These are phyloP conservation scores for Volutella citrinella DNA, from an alignment of 2,329 filamentous ascomycete species.

Conservation along the genomic window DNA sequence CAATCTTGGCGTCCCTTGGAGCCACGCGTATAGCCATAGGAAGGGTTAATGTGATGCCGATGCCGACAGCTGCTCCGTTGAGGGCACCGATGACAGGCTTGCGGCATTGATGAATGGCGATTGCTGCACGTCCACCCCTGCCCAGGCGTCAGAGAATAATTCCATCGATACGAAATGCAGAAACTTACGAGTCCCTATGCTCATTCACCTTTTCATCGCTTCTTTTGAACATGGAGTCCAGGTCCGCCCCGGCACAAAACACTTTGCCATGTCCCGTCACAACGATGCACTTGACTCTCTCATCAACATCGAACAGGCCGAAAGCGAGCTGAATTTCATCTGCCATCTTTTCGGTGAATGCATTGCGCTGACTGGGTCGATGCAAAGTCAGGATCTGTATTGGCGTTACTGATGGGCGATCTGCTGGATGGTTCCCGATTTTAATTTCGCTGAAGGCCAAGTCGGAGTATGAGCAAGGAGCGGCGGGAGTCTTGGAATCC, in stretches of 20 bases:
- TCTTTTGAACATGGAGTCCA: neutral
- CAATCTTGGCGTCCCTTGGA: neutral
- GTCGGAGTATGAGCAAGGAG: neutral
- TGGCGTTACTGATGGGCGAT: neutral
- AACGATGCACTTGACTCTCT: neutral
- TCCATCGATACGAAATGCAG: too few species aligned
- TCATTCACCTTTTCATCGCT: neutral
- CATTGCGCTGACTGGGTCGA: neutral
- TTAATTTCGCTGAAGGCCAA: neutral
- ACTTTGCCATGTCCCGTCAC: neutral
- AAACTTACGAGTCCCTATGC: neutral
- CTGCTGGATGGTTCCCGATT: neutral
- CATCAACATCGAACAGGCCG: neutral
- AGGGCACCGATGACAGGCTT: slow-evolving; percentile 1
- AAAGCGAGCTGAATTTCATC: neutral
- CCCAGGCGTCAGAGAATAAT: neutral
- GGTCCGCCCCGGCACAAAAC: neutral
- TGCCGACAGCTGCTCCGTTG: neutral
- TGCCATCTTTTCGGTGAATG: neutral
- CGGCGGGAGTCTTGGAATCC: neutral
- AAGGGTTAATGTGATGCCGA: neutral
- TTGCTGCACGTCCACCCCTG: neutral
- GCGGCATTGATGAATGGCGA: neutral
- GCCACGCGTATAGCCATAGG: neutral
- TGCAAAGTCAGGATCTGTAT: neutral